Percentiles rank a stretch among this genome's conserved stretches.
phyloP scores from a whole-genome alignment of 2,329 filamentous ascomycete genomes.

The Trichoderma lentiforme region DNA sequence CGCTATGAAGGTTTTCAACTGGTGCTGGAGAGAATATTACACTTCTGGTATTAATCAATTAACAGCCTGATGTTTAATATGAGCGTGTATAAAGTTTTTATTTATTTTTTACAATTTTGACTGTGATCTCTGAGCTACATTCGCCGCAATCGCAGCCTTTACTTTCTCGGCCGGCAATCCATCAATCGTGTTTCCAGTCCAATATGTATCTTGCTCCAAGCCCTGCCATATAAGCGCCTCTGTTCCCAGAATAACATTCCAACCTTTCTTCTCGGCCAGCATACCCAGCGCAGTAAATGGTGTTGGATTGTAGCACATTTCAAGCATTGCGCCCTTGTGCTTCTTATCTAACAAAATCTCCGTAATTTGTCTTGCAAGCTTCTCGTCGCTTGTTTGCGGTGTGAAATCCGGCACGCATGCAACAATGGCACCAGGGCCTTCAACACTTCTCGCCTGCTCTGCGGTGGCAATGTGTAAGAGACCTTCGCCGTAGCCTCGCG shows the following conservation, averaged over 20 bases:
- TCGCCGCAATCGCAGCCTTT: slow-evolving; percentile 2
- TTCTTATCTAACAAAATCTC: slow-evolving; percentile 2
- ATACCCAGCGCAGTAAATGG: slow-evolving; percentile 6
- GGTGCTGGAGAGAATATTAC: background rate
- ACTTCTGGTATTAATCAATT: background rate
- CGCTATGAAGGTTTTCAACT: background rate
- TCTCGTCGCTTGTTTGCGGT: slow-evolving; percentile 1
- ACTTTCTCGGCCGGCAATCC: slow-evolving; percentile 6
- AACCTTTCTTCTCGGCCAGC: slow-evolving; percentile 9
- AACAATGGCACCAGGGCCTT: slow-evolving; percentile 1
- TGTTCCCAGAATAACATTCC: slow-evolving; percentile 9
- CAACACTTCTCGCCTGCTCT: background rate
- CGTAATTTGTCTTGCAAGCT: background rate
- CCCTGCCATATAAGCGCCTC: slow-evolving; percentile 15
- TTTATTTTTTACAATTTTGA: background rate
- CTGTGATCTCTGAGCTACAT: slow-evolving; percentile 7
- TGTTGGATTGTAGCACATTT: slow-evolving; percentile 12
- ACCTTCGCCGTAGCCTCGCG: background rate
- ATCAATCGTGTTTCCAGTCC: slow-evolving; percentile 7
- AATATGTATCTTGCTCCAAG: slow-evolving; percentile 13
- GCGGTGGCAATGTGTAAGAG: background rate
- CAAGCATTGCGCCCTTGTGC: slow-evolving; percentile 14
- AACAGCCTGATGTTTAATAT: background rate
- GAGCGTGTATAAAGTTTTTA: background rate
- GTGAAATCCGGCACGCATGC: slow-evolving; percentile 4